These are phyloP conservation scores for Pelargonium myrrhifolium DNA, from an alignment of 441 rosid species.

Conservation along the genomic window DNA sequence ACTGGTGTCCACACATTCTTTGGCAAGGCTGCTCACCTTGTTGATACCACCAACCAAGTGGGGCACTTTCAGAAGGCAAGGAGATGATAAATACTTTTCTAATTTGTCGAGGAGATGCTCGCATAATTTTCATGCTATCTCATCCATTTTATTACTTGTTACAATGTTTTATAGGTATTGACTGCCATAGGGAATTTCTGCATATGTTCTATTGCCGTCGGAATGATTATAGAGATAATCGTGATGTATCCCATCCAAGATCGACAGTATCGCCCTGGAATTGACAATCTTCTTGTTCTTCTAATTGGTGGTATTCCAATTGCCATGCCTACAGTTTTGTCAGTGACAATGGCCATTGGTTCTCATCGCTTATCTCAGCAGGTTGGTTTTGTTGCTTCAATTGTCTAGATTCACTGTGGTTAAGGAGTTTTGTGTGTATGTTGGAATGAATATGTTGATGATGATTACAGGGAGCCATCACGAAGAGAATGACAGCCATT, in stretches of 20 bases:
- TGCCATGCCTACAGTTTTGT: too few species aligned
- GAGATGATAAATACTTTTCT: too few species aligned
- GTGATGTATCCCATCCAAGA: conserved; percentile 88
- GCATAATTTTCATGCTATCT: too few species aligned
- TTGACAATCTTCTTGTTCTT: conserved; percentile 84
- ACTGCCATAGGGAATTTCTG: conserved; percentile 93
- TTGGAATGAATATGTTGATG: neutral
- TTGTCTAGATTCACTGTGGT: too few species aligned
- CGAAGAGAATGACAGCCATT: conserved; percentile 95
- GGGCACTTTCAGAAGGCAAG: conserved; percentile 81
- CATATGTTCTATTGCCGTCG: conserved; percentile 72
- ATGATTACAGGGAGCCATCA: conserved; percentile 71
- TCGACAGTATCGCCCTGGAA: conserved; percentile 70
- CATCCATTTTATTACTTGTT: conserved; percentile 6
- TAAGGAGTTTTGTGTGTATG: too few species aligned
- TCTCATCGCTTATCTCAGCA: conserved; percentile 80
- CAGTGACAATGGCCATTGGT: conserved; percentile 96
- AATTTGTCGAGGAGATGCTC: too few species aligned
- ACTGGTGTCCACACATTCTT: conserved; percentile 68
- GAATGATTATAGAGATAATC: conserved; percentile 60
- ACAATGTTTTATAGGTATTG: conserved; percentile 46
- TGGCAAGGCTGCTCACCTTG: conserved; percentile 69
- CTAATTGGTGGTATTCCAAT: conserved; percentile 93
- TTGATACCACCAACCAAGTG: conserved; percentile 58
- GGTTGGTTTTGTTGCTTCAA: conserved; percentile 25